These are phyloP conservation scores for Candida odintsovae DNA, from an alignment of 805 yeast genomes.

Conservation along the genomic window DNA sequence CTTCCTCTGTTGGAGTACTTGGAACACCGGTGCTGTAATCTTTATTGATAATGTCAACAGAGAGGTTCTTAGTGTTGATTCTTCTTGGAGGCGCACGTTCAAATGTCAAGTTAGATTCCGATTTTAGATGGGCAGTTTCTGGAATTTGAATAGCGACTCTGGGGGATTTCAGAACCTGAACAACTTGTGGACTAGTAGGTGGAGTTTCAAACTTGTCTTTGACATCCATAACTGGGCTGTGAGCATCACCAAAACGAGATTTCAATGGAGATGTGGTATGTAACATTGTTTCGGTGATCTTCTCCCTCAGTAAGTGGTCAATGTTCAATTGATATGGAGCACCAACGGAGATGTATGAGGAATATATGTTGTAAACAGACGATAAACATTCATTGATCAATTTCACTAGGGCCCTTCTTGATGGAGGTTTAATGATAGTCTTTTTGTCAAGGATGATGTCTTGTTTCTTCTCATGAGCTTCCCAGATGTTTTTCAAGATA, in stretches of 20 bases:
- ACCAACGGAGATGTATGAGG: constrained; percentile 57
- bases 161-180: background rate
- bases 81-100: background rate
- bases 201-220: background rate
- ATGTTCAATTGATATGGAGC: constrained; percentile 71
- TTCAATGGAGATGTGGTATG: constrained; percentile 32
- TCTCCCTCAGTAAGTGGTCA: constrained; percentile 43
- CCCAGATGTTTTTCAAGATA: constrained; percentile 35
- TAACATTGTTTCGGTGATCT: constrained; percentile 35
- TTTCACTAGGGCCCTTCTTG: constrained; percentile 28
- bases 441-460: constrained; percentile 7
- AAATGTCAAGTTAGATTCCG: background rate
- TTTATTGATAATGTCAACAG: constrained; percentile 12
- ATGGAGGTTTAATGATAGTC: constrained; percentile 7
- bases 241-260: constrained; percentile 5
- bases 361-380: constrained; percentile 57
- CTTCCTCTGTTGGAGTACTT: constrained; percentile 28
- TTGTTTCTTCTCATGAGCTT: constrained; percentile 18
- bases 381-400: constrained; percentile 53
- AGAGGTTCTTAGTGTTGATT: constrained; percentile 16
- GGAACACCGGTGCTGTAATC: constrained; percentile 2
- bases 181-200: background rate
- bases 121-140: background rate
- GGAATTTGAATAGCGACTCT: background rate
- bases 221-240: background rate